Evolutionary conservation across 208 protist genomes (phyloP), one percentile per base, ranked within the genome.

Genomic region (Zelonia costaricensis): DNA sequence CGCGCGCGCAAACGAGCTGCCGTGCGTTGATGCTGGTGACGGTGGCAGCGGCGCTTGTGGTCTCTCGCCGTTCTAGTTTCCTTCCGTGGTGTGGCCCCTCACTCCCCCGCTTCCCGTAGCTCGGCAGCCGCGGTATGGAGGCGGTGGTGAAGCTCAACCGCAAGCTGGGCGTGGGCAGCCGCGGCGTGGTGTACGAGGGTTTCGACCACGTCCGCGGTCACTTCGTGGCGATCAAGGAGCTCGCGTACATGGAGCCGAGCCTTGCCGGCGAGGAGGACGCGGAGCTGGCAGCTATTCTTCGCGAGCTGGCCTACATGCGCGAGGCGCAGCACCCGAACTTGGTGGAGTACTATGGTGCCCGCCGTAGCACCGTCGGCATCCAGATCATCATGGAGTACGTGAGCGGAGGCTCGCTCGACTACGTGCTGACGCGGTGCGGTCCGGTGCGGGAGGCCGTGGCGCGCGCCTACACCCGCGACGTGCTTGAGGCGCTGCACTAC

Each of bases 331-430:
- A 94, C 55, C 73, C 78, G 3, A 86, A 88, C 56, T 67, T 96
- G 6, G 89, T 97, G 23, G n/a, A 59, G 45, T 96, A 96, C 67
- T 82, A 86, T 62, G 91, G 89, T 4, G 82, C 80, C 1, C 80
- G 90, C 4, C 79, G 87, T 46, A 88, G 80, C 33, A 55, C 63
- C 4, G 60, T 80, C 1, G 81, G 77, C n/a, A 83, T 96, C 27
- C 80, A 89, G 62, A 82, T 97, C 42, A 78, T 95, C 35, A 95
- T 96, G 93, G 88, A 97, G 69, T 90, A 90, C 53, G 79, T 96
- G 15, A 82, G 84, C 31, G 90, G 93, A 22, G 86, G 90, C 30
- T 91, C 89, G 6, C 60, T 97, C 27, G 82, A 93, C 39, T 69
- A 74, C n/a, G 60, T 95, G 16, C 57, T 94, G 51, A 57, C 63